Evolutionary conservation across 2,329 filamentous ascomycete species (phyloP).

Genomic region (Trichoderma endophyticum): DNA sequence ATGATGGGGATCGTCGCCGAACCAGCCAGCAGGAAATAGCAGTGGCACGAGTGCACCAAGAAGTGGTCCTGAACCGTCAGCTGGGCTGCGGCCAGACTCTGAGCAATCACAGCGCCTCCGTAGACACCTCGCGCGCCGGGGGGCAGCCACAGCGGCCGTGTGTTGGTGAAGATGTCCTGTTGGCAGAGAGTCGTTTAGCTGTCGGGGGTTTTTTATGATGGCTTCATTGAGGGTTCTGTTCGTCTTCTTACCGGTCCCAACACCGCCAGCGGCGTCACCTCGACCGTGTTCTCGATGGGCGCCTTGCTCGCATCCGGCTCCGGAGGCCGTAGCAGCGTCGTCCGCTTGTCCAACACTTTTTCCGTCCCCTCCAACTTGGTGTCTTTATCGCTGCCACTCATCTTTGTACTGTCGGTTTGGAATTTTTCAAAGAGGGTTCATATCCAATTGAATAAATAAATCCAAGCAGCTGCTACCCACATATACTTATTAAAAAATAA

Average conservation of each 20-base stretch:
- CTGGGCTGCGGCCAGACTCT: constrained; percentile 84
- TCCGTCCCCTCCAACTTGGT: background rate
- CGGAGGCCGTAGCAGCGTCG: constrained; percentile 63
- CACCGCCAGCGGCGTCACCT: constrained; percentile 74
- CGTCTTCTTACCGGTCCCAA: constrained; percentile 63
- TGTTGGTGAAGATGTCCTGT: constrained; percentile 94
- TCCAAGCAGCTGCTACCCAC: background rate
- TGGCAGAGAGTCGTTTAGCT: background rate
- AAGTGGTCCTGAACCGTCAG: constrained; percentile 79
- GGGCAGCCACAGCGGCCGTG: constrained; percentile 86
- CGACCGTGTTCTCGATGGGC: constrained; percentile 83
- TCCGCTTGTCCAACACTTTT: constrained; percentile 24
- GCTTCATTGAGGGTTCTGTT: background rate
- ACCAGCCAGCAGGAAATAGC: constrained; percentile 95
- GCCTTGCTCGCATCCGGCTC: constrained; percentile 69
- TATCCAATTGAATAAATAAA: background rate
- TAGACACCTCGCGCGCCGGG: constrained; percentile 90
- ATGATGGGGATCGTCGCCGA: constrained; percentile 80
- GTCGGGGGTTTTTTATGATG: too few species aligned
- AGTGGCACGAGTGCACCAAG: constrained; percentile 93
- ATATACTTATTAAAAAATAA: background rate
- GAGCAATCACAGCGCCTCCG: constrained; percentile 88
- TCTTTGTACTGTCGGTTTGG: background rate
- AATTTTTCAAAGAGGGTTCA: background rate
- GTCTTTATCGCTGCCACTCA: background rate